phyloP scores from a whole-genome alignment of 306 rosid genomes.

The Dalbergia oliveri region DNA sequence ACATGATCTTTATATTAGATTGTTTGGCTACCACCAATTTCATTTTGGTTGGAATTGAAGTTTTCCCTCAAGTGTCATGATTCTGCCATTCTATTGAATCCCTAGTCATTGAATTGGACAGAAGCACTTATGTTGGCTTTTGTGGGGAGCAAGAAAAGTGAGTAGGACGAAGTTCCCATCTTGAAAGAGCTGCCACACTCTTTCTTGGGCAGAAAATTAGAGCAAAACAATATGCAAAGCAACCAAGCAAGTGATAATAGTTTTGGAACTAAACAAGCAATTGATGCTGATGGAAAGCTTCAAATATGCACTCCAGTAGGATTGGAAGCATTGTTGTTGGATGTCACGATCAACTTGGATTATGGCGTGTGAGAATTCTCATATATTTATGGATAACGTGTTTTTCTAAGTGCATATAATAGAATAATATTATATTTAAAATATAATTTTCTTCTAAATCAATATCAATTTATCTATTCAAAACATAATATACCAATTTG shows the following conservation, averaged over 20 bases:
- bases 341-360: no score
- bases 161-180: conserved; percentile 83
- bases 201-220: conserved; percentile 82
- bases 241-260: conserved; percentile 86
- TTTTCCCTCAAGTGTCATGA: conserved; percentile 20
- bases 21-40: conserved; percentile 14
- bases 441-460: no score
- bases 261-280: conserved; percentile 77
- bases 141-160: conserved; percentile 97
- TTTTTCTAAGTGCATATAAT: no score
- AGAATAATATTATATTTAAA: no score
- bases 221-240: conserved; percentile 72
- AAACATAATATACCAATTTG: no score
- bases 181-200: conserved; percentile 64
- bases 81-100: conserved; percentile 23
- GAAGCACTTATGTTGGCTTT: conserved; percentile 78
- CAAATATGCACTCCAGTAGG: conserved; percentile 92
- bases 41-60: conserved; percentile 2
- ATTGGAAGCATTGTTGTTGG: conserved; percentile 89
- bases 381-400: no score
- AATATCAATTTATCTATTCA: no score
- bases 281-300: conserved; percentile 94
- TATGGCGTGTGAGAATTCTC: no score
- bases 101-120: conserved; percentile 59
- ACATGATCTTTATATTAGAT: background rate